A percentile compares a stretch with the other conserved stretches of the same genome.
phyloP scores from a whole-genome alignment of 1,139 yeast species.

The Kodamaea sp. region DNA sequence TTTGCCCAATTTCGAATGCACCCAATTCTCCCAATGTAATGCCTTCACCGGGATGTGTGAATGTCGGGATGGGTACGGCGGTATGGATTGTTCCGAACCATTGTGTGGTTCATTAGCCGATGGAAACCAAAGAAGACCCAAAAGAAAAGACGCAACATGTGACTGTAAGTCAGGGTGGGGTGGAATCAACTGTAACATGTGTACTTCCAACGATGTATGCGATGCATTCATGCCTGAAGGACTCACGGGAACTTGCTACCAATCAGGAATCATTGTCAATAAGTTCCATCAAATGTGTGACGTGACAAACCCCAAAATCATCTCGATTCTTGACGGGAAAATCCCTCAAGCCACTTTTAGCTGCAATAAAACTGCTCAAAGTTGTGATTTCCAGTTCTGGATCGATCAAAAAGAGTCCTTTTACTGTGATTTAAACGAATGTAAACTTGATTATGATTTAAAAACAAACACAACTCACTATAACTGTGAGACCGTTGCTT shows the following conservation, averaged over 20 bases:
- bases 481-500: slow-evolving; percentile 68
- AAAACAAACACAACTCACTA: slow-evolving; percentile 68
- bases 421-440: slow-evolving; percentile 74
- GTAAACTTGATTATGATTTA: slow-evolving; percentile 67
- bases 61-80: slow-evolving; percentile 90
- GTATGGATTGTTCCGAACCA: slow-evolving; percentile 86
- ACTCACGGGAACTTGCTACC: slow-evolving; percentile 81
- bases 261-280: slow-evolving; percentile 81
- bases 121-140: slow-evolving; percentile 59
- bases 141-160: slow-evolving; percentile 52
- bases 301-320: slow-evolving; percentile 84
- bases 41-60: slow-evolving; percentile 87
- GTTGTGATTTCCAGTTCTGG: slow-evolving; percentile 94
- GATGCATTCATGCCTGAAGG: slow-evolving; percentile 88
- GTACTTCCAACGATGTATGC: slow-evolving; percentile 70
- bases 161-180: slow-evolving; percentile 82
- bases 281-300: slow-evolving; percentile 88
- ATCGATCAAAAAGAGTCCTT: slow-evolving; percentile 85
- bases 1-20: slow-evolving; percentile 84
- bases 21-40: slow-evolving; percentile 85
- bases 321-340: slow-evolving; percentile 72
- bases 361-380: slow-evolving; percentile 63
- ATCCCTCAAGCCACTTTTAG: slow-evolving; percentile 90
- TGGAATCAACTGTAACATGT: slow-evolving; percentile 90
- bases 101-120: slow-evolving; percentile 78